Evolutionary conservation across 2,329 filamentous ascomycete genomes (phyloP).

Genomic region (Aspergillus hortae): DNA sequence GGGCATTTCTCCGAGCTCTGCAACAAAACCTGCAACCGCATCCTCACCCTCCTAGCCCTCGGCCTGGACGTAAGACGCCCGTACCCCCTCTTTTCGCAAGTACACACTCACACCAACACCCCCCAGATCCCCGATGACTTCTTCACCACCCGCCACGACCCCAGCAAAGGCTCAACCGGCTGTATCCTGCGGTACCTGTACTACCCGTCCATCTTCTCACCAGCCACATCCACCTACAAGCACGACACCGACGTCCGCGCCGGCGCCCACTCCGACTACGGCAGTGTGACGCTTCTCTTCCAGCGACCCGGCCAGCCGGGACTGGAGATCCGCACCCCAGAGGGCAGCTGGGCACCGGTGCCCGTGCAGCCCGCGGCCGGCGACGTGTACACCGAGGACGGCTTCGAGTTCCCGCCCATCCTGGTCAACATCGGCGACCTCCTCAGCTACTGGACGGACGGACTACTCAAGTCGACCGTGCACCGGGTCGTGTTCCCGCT

Average conservation of each 20-base stretch:
- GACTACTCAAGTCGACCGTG: constrained; percentile 79
- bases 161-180: constrained; percentile 47
- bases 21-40: constrained; percentile 65
- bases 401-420: constrained; percentile 64
- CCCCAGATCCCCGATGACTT: constrained; percentile 46
- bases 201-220: constrained; percentile 60
- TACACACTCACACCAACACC: background rate
- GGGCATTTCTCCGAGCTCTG: constrained; percentile 67
- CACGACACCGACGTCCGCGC: constrained; percentile 69
- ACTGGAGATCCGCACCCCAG: constrained; percentile 70
- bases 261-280: constrained; percentile 89
- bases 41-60: constrained; percentile 73
- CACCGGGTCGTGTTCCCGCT: constrained; percentile 77
- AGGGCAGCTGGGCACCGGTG: constrained; percentile 59
- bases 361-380: constrained; percentile 57
- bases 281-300: constrained; percentile 69
- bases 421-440: constrained; percentile 69
- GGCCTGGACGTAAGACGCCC: constrained; percentile 60
- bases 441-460: constrained; percentile 84
- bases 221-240: constrained; percentile 39
- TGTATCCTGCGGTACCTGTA: constrained; percentile 68
- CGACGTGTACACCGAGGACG: constrained; percentile 2
- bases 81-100: background rate
- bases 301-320: constrained; percentile 81
- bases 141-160: constrained; percentile 62